Conservation (phyloP, 2,329 filamentous ascomycete genomes). For the Trichophyton schoenleinii region DNA sequence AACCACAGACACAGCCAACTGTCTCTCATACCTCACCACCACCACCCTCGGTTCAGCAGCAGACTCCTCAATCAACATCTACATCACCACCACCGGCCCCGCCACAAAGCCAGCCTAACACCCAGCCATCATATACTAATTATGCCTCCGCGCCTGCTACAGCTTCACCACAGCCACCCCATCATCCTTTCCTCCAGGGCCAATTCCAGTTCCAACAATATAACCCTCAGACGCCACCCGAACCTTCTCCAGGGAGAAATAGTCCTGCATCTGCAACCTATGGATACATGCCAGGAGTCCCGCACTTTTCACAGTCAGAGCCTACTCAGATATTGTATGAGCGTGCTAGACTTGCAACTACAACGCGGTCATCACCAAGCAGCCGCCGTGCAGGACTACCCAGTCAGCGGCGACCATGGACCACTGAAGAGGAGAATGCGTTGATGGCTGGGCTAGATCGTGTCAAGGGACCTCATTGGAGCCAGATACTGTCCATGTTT, state of each 20-base stretch:
- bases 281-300: constrained; percentile 34
- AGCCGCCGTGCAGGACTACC: constrained; percentile 41
- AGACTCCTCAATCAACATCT: constrained; percentile 2
- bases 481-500: constrained; percentile 75
- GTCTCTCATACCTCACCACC: constrained; percentile 9
- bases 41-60: constrained; percentile 15
- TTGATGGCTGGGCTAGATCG: constrained; percentile 78
- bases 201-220: constrained; percentile 34
- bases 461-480: constrained; percentile 87
- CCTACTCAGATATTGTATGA: constrained; percentile 47
- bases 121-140: not conserved
- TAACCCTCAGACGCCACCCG: constrained; percentile 22
- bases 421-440: constrained; percentile 76
- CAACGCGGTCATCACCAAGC: constrained; percentile 42
- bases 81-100: constrained; percentile 6
- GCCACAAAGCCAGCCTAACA: constrained; percentile 8
- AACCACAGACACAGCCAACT: constrained; percentile 14
- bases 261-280: constrained; percentile 28
- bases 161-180: constrained; percentile 61
- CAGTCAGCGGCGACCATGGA: constrained; percentile 65
- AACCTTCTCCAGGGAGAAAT: constrained; percentile 20
- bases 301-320: constrained; percentile 37
- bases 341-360: constrained; percentile 43
- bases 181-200: constrained; percentile 29
- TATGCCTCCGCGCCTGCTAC: constrained; percentile 54